These are phyloP conservation scores for Sclerotinia trifoliorum DNA, from an alignment of 2,329 filamentous ascomycete genomes.

Conservation along the genomic window DNA sequence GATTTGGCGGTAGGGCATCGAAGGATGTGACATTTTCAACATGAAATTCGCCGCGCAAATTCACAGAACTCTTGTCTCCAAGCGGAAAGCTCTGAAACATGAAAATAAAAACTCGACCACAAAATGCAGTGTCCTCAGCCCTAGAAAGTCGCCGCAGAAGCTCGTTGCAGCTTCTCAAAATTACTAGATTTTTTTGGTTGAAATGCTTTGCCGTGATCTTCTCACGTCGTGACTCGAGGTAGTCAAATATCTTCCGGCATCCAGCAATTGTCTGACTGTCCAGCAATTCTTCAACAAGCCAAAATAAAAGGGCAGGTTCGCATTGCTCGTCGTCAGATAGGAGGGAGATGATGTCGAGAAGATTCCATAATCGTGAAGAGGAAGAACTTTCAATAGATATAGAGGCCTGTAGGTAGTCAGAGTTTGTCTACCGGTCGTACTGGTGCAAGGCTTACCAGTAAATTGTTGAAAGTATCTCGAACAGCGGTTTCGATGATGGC, in stretches of 20 bases:
- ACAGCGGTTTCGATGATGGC: constrained; percentile 81
- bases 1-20: constrained; percentile 53
- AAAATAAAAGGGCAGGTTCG: constrained; percentile 80
- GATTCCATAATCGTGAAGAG: constrained; percentile 86
- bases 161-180: constrained; percentile 93
- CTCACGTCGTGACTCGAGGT: constrained; percentile 88
- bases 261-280: constrained; percentile 94
- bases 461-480: constrained; percentile 73
- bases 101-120: constrained; percentile 96
- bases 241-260: constrained; percentile 90
- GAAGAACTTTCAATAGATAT: constrained; percentile 73
- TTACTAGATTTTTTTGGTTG: constrained; percentile 80
- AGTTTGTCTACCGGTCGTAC: constrained; percentile 34
- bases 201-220: constrained; percentile 79
- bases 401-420: constrained; percentile 57
- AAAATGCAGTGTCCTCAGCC: constrained; percentile 95
- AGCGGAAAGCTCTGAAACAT: constrained; percentile 97
- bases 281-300: constrained; percentile 89
- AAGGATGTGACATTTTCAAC: constrained; percentile 89
- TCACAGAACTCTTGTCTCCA: constrained; percentile 95
- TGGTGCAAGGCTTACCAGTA: constrained; percentile 61
- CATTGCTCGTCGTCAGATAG: constrained; percentile 77
- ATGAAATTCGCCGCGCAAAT: constrained; percentile 93
- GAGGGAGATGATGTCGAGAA: constrained; percentile 87
- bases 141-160: constrained; percentile 89